A percentile compares a stretch with the other conserved stretches of the same genome.
phyloP scores from a whole-genome alignment of 768 basidiomycete genomes.

The Lactarius hatsudake region DNA sequence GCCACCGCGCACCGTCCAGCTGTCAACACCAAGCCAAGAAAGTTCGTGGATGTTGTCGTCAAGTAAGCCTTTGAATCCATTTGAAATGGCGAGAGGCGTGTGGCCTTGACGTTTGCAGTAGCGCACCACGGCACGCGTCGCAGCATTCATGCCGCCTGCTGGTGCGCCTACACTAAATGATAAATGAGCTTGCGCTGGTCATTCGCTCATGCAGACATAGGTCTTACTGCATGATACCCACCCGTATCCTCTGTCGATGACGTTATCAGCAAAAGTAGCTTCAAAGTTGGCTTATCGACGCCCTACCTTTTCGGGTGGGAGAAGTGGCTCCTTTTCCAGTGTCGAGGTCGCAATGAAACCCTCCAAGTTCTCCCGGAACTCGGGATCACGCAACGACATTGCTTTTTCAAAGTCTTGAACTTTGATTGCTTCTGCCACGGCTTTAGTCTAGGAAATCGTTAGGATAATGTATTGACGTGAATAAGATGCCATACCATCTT shows the following conservation, averaged over 20 bases:
- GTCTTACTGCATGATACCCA: conserved; percentile 81
- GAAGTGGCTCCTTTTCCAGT: conserved; percentile 41
- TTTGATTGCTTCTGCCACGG: conserved; percentile 78
- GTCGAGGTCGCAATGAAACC: conserved; percentile 79
- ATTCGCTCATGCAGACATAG: conserved; percentile 3
- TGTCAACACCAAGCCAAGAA: conserved; percentile 95
- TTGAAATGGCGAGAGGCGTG: conserved; percentile 87
- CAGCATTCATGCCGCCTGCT: conserved; percentile 98
- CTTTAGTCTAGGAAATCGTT: conserved; percentile 62
- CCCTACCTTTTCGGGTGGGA: conserved; percentile 36
- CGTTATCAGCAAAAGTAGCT: neutral
- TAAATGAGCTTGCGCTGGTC: conserved; percentile 15
- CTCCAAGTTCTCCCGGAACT: conserved; percentile 82
- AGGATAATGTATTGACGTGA: neutral
- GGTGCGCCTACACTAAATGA: conserved; percentile 83
- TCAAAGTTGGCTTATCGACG: neutral
- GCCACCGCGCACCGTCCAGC: conserved; percentile 94
- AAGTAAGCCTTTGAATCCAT: conserved; percentile 93
- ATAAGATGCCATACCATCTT: conserved; percentile 53
- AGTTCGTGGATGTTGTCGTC: conserved; percentile 84
- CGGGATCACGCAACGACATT: conserved; percentile 85
- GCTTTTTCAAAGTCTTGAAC: conserved; percentile 83
- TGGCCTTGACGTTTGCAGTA: conserved; percentile 94
- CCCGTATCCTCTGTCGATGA: conserved; percentile 58
- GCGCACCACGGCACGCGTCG: conserved; percentile 89